Evolutionary conservation across 2,329 filamentous ascomycete species (phyloP).

Genomic region (Aspergillus ustus): DNA sequence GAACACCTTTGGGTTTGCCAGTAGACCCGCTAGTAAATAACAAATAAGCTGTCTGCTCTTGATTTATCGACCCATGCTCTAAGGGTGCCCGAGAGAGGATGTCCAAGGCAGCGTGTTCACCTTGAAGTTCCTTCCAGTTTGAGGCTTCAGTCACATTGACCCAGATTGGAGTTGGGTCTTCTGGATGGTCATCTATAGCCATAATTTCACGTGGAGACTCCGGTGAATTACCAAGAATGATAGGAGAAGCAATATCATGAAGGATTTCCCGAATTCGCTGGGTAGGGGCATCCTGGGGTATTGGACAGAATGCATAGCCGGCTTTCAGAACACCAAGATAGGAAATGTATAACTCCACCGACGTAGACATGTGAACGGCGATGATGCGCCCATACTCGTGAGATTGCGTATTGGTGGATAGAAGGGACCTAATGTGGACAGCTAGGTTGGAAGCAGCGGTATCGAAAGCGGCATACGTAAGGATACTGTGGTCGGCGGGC

Average conservation of each 20-base stretch:
- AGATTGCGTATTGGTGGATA: conserved; percentile 3
- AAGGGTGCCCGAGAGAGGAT: not conserved
- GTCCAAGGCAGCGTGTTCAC: not conserved
- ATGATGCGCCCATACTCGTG: conserved; percentile 26
- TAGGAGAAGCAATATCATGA: conserved; percentile 31
- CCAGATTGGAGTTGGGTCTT: conserved; percentile 21
- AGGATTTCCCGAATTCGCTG: conserved; percentile 35
- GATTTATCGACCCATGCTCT: conserved; percentile 18
- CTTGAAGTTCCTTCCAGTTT: conserved; percentile 23
- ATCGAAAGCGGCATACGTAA: conserved; percentile 32
- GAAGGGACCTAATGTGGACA: conserved; percentile 21
- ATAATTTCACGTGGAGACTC: conserved; percentile 22
- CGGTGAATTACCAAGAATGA: conserved; percentile 27
- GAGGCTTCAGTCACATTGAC: conserved; percentile 29
- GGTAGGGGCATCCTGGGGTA: conserved; percentile 42
- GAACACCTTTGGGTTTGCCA: conserved; percentile 41
- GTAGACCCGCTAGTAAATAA: conserved; percentile 43
- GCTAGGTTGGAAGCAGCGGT: conserved; percentile 30
- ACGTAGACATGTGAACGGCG: conserved; percentile 37
- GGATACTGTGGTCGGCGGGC: conserved; percentile 28
- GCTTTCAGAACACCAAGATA: conserved; percentile 44
- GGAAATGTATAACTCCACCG: conserved; percentile 44
- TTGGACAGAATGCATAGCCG: conserved; percentile 43
- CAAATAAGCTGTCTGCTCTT: conserved; percentile 36
- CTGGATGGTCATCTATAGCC: not conserved